Conservation (phyloP, 768 basidiomycete species). For the Roridomyces roridus region DNA sequence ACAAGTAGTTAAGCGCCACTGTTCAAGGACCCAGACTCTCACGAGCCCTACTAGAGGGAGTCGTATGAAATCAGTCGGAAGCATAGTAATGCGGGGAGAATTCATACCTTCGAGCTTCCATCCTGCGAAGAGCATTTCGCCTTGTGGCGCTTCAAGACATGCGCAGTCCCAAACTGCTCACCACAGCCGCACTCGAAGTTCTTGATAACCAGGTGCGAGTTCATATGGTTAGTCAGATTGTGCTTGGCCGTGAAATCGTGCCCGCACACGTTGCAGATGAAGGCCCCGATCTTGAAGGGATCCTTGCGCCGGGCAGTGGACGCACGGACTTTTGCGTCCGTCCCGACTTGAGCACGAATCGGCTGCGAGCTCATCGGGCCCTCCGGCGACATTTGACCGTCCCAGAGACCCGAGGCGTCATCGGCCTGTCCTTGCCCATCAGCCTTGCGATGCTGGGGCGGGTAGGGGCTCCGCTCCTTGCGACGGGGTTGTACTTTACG, state of each 20-base stretch:
- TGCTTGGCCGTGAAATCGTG: conserved; percentile 6
- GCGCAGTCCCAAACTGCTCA: not conserved
- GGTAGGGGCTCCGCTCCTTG: too few species aligned
- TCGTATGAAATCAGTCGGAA: not conserved
- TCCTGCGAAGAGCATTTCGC: not conserved
- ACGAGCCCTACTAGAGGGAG: not conserved
- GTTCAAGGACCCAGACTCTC: too few species aligned
- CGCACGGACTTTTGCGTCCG: not conserved
- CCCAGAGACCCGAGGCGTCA: not conserved
- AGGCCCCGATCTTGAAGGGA: not conserved
- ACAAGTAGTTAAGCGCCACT: not conserved
- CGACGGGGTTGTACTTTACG: too few species aligned
- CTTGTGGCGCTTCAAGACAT: conserved; percentile 3
- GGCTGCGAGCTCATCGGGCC: not conserved
- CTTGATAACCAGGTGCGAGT: conserved; percentile 2
- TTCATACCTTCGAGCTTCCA: not conserved
- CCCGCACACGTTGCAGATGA: not conserved
- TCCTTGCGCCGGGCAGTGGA: not conserved
- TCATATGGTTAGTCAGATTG: conserved; percentile 5
- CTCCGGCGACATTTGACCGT: not conserved
- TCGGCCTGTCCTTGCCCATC: too few species aligned
- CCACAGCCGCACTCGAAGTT: not conserved
- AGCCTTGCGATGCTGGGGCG: too few species aligned
- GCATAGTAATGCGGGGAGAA: not conserved
- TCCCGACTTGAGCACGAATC: not conserved